Evolutionary conservation across 169 alveolate species (phyloP).

Genomic region (Plasmodium vinckei): DNA sequence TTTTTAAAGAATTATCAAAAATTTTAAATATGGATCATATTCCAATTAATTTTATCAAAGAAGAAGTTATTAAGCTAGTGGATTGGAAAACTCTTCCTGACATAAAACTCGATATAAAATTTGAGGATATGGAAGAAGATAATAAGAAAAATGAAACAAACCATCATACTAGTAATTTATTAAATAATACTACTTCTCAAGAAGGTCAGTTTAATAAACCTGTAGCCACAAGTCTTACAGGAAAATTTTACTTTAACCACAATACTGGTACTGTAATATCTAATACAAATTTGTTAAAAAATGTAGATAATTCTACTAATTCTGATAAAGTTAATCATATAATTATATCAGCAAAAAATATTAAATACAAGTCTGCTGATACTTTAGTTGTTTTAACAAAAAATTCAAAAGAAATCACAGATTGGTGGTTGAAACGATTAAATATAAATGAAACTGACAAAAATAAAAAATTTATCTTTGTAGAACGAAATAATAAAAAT

Average conservation of each 20-base stretch:
- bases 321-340: slow-evolving; percentile 62
- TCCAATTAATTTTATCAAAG: background rate
- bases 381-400: slow-evolving; percentile 80
- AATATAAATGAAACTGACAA: slow-evolving; percentile 54
- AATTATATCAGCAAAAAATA: slow-evolving; percentile 14
- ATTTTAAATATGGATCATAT: slow-evolving; percentile 11
- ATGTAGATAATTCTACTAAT: slow-evolving; percentile 8
- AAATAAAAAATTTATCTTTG: slow-evolving; percentile 81
- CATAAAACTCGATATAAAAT: slow-evolving; percentile 10
- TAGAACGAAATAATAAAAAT: slow-evolving; percentile 58
- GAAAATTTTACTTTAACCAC: slow-evolving; percentile 76
- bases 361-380: slow-evolving; percentile 82
- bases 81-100: slow-evolving; percentile 48
- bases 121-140: slow-evolving; percentile 18
- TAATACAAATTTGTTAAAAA: slow-evolving; percentile 38
- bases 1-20: slow-evolving; percentile 69
- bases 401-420: slow-evolving; percentile 76
- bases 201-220: slow-evolving; percentile 53
- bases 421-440: slow-evolving; percentile 77
- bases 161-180: background rate
- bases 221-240: slow-evolving; percentile 74
- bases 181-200: slow-evolving; percentile 9
- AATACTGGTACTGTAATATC: slow-evolving; percentile 50
- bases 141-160: slow-evolving; percentile 14
- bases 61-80: slow-evolving; percentile 70